Evolutionary conservation across 179 eudicot species (phyloP), one percentile per base, ranked within the genome.

Genomic region (Actinidia arguta): DNA sequence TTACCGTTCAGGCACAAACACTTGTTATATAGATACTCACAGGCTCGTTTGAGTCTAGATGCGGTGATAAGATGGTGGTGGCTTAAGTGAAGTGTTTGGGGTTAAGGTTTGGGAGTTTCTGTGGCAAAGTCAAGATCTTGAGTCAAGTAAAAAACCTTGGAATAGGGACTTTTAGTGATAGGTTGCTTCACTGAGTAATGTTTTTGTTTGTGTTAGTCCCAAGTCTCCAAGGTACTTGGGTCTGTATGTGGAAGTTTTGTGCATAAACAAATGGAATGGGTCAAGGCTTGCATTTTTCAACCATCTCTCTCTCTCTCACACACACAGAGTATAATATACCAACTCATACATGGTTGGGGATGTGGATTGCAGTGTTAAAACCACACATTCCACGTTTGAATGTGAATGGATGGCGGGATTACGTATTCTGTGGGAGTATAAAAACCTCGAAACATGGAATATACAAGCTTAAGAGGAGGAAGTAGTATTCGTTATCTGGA

Each of bases 191-290:
- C 1, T 36, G 24, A 36, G 14, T 16, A 0, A 3, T 27, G 24
- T 31, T 55, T 75, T 75, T 75, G 47, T 75, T 17, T 48, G 17
- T 22, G 36, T 14, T 4, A 11, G 48, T 39, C 74, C 59, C 67
- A 59, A 59, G n/a, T 39, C 68, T 76, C 68, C 79, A 0, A 39
- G 52, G 1, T 36, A 51, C 5, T 76, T 18, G 66, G 51, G 71
- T 54, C 12, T 42, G 79, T 42, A 76, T 36, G 79, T 76, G 31
- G 69, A 59, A 39, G n/a, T 76, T 76, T n/a, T 50, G n/a, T 11
- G 12, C 51, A 56, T 42, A 36, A 76, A 59, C 17, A 67, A 70
- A 70, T 10, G 48, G 63, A 55, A 7, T 55, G 62, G 10, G 5
- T 16, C 64, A 56, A 36, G 36, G 51, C 44, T 39, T 69, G 25